These are phyloP conservation scores for Naumovozyma dairenensis DNA, from an alignment of 805 yeast genomes.

Conservation along the genomic window DNA sequence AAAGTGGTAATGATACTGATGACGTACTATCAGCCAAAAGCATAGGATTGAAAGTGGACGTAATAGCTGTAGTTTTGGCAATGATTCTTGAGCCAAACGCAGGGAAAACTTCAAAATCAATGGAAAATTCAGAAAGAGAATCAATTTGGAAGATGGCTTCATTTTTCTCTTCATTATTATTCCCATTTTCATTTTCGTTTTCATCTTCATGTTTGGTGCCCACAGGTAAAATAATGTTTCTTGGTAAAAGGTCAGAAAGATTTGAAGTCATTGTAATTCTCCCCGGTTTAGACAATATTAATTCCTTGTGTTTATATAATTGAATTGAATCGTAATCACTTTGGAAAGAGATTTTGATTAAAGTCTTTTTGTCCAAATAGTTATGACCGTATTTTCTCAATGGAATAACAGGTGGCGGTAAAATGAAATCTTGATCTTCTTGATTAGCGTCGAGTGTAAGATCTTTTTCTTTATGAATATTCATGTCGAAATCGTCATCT, in stretches of 20 bases:
- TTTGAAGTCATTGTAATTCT: conserved; percentile 73
- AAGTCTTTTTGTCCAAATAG: conserved; percentile 80
- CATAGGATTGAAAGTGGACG: conserved; percentile 34
- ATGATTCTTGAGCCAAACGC: conserved; percentile 88
- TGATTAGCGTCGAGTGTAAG: too few relatives aligned
- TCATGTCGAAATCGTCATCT: conserved; percentile 25
- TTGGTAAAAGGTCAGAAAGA: conserved; percentile 74
- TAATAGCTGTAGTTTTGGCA: conserved; percentile 76
- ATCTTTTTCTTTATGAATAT: too few relatives aligned
- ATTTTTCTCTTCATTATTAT: conserved; percentile 37
- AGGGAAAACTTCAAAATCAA: conserved; percentile 87
- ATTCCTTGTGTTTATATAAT: conserved; percentile 36
- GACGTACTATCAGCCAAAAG: conserved; percentile 33
- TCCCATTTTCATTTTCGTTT: conserved; percentile 21
- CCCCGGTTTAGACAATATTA: conserved; percentile 49
- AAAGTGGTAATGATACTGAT: conserved; percentile 51
- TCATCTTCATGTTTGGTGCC: conserved; percentile 22
- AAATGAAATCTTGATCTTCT: conserved; percentile 76
- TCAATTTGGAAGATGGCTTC: conserved; percentile 79
- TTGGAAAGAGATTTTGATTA: conserved; percentile 66
- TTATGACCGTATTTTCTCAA: conserved; percentile 91
- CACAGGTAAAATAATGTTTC: conserved; percentile 74
- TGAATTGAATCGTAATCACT: conserved; percentile 36
- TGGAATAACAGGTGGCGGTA: conserved; percentile 96
- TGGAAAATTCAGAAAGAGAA: conserved; percentile 57